A percentile compares a stretch with the other conserved stretches of the same genome.
phyloP scores from a whole-genome alignment of 257 asterid genomes.

The Solanum tarapatanum region DNA sequence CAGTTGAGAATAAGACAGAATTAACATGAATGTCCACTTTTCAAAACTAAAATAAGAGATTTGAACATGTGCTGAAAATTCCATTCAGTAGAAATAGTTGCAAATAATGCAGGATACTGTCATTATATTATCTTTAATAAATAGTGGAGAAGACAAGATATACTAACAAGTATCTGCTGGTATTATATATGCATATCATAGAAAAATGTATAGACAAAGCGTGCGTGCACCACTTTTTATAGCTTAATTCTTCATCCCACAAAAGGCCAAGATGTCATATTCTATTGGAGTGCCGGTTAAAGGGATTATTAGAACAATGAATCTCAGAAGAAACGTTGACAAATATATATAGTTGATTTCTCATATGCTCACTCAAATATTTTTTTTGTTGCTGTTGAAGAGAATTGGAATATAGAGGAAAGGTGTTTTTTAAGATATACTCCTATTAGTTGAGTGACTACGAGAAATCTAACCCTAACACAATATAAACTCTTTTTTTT shows the following conservation, averaged over 20 bases:
- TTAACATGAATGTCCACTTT: neutral
- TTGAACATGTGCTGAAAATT: neutral
- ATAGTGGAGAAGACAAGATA: neutral
- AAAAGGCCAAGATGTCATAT: neutral
- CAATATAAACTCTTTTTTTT: neutral
- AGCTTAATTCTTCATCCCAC: neutral
- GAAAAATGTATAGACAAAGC: neutral
- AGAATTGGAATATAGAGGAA: neutral
- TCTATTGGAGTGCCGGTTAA: neutral
- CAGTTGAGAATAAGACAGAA: neutral
- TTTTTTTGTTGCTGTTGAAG: neutral
- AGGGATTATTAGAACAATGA: neutral
- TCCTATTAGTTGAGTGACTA: neutral
- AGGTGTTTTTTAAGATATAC: neutral
- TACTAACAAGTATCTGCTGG: neutral
- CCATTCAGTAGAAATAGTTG: neutral
- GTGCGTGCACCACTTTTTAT: neutral
- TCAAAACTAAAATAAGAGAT: neutral
- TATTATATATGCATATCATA: neutral
- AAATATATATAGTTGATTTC: neutral
- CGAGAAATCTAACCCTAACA: neutral
- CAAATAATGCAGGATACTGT: neutral
- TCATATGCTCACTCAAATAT: no score
- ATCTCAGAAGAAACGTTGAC: neutral
- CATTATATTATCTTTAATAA: neutral